Evolutionary conservation across 2,329 filamentous ascomycete genomes (phyloP), one percentile per base, ranked within the genome.

Genomic region (Parafenestella ontariensis): DNA sequence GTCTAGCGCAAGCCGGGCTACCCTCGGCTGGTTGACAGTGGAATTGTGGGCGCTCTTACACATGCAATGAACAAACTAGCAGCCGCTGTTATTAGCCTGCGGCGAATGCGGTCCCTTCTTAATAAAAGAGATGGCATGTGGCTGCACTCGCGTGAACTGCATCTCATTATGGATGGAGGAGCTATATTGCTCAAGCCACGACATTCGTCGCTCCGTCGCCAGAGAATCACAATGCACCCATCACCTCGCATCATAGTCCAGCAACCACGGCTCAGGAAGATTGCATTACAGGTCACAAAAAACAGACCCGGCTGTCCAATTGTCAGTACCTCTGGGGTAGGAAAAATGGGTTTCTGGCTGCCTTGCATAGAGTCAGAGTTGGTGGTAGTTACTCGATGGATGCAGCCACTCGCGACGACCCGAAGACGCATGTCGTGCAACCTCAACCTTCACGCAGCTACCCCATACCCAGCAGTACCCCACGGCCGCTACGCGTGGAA

Each of bases 11-110:
- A 51, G 51, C 57, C 64, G 62, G 67, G 61, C 52, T 48, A 48
- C 45, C 31, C 53, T 72, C 69, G 68, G 69, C 58, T 66, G 58
- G 65, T 61, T 68, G 55, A 47, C 69, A 59, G 52, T 65, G 64
- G 43, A 54, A 57, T 40, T 24, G 31, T 41, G 54, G 57, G 64
- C 54, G 21, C 62, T 65, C 54, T 67, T 64, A 66, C 59, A 61
- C 54, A 61, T 36, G 45, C 61, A 41, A 7, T 44, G 54, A 54
- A 55, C 58, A 58, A 61, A 59, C 44, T 40, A 42, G 47, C 52
- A 53, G 55, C 61, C 60, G 56, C 55, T 56, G 58, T 56, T 54
- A 46, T 64, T 61, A 62, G 54, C 54, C 56, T 62, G 52, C 54
- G 49, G 44, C 49, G 48, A 39, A 47, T 52, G 44, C 49, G 24